These are phyloP conservation scores for Gracilariopsis chorda DNA, from an alignment of 23 red algal genomes.

Conservation along the genomic window DNA sequence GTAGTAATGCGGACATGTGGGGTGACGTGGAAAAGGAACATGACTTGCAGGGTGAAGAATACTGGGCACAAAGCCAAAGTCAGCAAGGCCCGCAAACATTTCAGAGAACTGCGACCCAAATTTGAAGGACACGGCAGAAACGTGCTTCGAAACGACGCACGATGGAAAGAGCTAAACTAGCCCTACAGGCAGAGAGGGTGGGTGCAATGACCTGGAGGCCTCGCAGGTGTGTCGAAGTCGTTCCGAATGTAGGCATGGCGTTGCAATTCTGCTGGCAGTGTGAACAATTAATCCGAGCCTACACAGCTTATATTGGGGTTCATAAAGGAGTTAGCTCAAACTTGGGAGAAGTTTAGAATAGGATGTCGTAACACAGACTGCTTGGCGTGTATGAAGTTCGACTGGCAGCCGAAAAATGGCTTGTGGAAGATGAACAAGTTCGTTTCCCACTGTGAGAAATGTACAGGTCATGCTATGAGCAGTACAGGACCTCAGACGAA, in stretches of 20 bases:
- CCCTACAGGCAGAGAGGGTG: neutral
- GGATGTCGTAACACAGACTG: neutral
- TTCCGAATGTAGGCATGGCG: neutral
- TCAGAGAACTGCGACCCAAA: neutral
- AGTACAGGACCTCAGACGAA: neutral
- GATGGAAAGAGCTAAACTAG: constrained; percentile 10
- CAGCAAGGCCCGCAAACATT: neutral
- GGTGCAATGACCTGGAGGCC: constrained; percentile 20
- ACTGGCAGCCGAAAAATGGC: neutral
- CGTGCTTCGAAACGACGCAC: neutral
- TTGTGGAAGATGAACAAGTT: constrained; percentile 33
- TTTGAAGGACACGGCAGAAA: neutral
- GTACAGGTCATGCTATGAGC: neutral
- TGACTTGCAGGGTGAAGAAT: too few relatives aligned
- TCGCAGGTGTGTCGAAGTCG: constrained; percentile 11
- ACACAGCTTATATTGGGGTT: constrained; percentile 7
- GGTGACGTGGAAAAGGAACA: too few relatives aligned
- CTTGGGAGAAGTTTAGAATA: constrained; percentile 8
- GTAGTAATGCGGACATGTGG: too few relatives aligned
- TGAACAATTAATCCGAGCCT: constrained; percentile 39
- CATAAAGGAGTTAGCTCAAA: constrained; percentile 3
- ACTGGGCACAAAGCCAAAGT: too few relatives aligned
- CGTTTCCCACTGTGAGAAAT: neutral
- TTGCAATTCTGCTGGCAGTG: constrained; percentile 22
- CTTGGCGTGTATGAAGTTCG: neutral